Conservation (phyloP, 495 filamentous ascomycete genomes). For the Neurospora discreta region DNA sequence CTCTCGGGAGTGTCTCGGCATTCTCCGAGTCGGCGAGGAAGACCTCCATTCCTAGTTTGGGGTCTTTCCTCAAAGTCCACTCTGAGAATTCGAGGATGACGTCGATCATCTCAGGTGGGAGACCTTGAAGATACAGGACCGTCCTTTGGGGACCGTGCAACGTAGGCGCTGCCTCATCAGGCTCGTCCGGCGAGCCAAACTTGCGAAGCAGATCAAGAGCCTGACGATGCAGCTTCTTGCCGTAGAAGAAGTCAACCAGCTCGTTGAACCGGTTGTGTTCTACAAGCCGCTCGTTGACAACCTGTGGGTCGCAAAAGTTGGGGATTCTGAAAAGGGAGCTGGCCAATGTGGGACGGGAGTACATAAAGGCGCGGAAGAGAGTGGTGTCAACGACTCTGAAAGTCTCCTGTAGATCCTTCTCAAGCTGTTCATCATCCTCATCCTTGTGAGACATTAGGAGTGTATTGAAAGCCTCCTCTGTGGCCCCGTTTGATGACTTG, state of each 20-base stretch:
- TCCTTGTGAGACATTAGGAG: constrained; percentile 36
- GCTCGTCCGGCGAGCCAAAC: constrained; percentile 66
- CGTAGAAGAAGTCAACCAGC: constrained; percentile 91
- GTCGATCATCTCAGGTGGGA: constrained; percentile 80
- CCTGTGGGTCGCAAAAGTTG: constrained; percentile 93
- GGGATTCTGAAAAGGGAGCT: constrained; percentile 88
- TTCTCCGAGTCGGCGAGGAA: constrained; percentile 93
- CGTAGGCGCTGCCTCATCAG: constrained; percentile 49
- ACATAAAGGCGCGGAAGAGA: constrained; percentile 89
- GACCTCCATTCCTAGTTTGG: constrained; percentile 81
- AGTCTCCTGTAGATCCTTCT: constrained; percentile 56
- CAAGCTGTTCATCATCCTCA: constrained; percentile 49
- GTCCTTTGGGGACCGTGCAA: constrained; percentile 79
- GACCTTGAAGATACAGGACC: constrained; percentile 77
- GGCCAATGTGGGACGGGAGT: constrained; percentile 69
- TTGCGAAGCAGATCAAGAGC: constrained; percentile 72
- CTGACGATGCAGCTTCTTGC: constrained; percentile 84
- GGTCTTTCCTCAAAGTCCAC: constrained; percentile 69
- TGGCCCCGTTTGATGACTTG: constrained; percentile 39
- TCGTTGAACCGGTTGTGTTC: constrained; percentile 86
- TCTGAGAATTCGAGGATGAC: constrained; percentile 82
- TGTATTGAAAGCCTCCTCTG: constrained; percentile 41
- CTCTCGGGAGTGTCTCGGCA: constrained; percentile 75
- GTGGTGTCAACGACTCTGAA: constrained; percentile 85
- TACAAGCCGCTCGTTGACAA: constrained; percentile 85